Evolutionary conservation across 2,329 filamentous ascomycete genomes (phyloP).

Genomic region (Colletotrichum liriopes): DNA sequence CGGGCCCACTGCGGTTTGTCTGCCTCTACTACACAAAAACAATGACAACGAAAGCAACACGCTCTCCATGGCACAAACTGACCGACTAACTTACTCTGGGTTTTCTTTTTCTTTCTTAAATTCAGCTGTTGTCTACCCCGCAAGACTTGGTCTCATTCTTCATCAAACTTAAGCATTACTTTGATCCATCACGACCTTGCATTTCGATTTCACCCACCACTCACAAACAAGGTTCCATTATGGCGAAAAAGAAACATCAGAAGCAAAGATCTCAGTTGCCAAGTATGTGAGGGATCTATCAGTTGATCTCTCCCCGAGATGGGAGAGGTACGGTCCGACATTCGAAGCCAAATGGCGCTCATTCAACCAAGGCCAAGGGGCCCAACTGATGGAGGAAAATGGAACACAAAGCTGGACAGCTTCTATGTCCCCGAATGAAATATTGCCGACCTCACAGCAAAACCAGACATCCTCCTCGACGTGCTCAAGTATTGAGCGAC

Average conservation of each 20-base stretch:
- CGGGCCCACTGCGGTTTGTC: no score
- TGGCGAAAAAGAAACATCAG: not conserved
- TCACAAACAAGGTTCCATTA: not conserved
- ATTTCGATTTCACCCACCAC: not conserved
- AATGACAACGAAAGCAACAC: not conserved
- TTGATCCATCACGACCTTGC: fast-evolving
- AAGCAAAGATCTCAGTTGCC: not conserved
- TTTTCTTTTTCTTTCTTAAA: not conserved
- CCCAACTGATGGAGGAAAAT: not conserved
- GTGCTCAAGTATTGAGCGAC: not conserved
- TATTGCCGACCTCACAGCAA: fast-evolving
- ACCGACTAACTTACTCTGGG: not conserved
- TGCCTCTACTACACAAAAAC: not conserved
- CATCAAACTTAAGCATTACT: no score
- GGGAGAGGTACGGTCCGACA: not conserved
- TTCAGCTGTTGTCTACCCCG: not conserved
- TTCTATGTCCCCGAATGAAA: not conserved
- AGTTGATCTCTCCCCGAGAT: not conserved
- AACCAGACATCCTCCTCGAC: not conserved
- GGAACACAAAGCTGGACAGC: not conserved
- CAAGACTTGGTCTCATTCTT: not conserved
- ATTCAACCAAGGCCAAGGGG: not conserved
- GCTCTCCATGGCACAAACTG: not conserved
- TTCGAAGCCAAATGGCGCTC: not conserved
- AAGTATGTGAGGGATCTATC: not conserved